Percentiles rank a stretch among this genome's conserved stretches.
These are phyloP conservation scores for Solanum sparsipilum DNA, from an alignment of 257 asterid genomes.

Conservation along the genomic window DNA sequence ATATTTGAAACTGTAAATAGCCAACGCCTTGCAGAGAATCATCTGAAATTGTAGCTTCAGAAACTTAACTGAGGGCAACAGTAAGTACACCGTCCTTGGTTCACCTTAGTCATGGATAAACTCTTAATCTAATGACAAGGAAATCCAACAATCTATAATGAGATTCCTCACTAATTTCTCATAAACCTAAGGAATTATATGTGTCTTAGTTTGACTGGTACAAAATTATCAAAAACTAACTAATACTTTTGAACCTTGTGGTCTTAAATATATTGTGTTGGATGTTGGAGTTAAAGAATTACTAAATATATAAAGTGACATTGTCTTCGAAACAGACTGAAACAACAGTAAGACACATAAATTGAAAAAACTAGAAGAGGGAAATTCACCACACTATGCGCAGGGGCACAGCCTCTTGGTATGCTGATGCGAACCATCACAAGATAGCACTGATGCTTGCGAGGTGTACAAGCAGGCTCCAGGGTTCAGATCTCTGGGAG, in stretches of 20 bases:
- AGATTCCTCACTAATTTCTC: slow-evolving; percentile 41
- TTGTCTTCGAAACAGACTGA: not conserved
- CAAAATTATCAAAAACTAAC: not conserved
- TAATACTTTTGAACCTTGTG: not conserved
- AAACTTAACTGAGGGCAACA: slow-evolving; percentile 38
- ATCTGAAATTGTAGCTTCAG: slow-evolving; percentile 68
- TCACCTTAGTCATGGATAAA: slow-evolving; percentile 41
- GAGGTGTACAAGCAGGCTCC: slow-evolving; percentile 71
- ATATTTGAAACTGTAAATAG: slow-evolving; percentile 63
- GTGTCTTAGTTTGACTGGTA: not conserved
- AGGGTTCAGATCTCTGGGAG: slow-evolving; percentile 62
- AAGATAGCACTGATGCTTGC: slow-evolving; percentile 50
- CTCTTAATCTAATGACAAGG: slow-evolving; percentile 62
- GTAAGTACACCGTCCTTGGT: slow-evolving; percentile 26
- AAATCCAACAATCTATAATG: slow-evolving; percentile 57
- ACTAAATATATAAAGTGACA: not conserved
- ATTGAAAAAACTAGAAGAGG: not conserved
- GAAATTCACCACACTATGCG: slow-evolving; percentile 26
- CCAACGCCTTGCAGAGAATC: slow-evolving; percentile 61
- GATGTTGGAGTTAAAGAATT: not conserved
- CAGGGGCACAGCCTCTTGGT: slow-evolving; percentile 86
- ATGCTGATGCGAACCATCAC: slow-evolving; percentile 71
- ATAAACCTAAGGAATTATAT: not conserved
- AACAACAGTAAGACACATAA: not conserved
- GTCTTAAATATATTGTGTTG: not conserved